These are phyloP conservation scores for Naematelia encephala DNA, from an alignment of 768 basidiomycete species.

Conservation along the genomic window DNA sequence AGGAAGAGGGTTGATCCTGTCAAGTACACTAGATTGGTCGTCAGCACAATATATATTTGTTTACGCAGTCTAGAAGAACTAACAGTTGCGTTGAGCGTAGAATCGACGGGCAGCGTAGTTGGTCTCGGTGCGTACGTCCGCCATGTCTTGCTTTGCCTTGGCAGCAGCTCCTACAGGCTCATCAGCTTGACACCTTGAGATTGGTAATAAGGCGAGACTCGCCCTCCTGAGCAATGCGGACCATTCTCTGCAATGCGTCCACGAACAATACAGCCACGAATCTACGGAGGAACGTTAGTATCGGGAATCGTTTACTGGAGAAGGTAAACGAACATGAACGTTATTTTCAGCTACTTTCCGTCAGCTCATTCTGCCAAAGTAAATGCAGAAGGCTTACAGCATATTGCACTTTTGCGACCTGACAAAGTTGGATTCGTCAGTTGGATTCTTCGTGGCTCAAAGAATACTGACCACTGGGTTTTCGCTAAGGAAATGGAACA, in stretches of 20 bases:
- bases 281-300: constrained; percentile 45
- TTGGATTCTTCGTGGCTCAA: constrained; percentile 55
- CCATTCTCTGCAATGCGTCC: constrained; percentile 91
- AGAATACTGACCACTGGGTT: constrained; percentile 62
- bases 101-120: constrained; percentile 85
- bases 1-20: constrained; percentile 81
- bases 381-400: constrained; percentile 50
- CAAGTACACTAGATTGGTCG: constrained; percentile 59
- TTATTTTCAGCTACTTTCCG: constrained; percentile 65
- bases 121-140: constrained; percentile 75
- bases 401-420: constrained; percentile 83
- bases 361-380: background rate
- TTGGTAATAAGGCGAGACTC: constrained; percentile 16
- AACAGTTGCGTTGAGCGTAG: constrained; percentile 55
- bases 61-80: constrained; percentile 5
- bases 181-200: background rate
- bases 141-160: constrained; percentile 58
- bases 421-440: constrained; percentile 1
- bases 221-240: constrained; percentile 55
- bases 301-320: constrained; percentile 1
- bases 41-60: constrained; percentile 1
- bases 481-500: constrained; percentile 56
- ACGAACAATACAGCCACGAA: constrained; percentile 83
- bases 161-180: constrained; percentile 56
- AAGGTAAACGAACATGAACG: constrained; percentile 69